Evolutionary conservation across 1,284 basidiomycete genomes (phyloP).

Genomic region (Macrocystidia cucumis): DNA sequence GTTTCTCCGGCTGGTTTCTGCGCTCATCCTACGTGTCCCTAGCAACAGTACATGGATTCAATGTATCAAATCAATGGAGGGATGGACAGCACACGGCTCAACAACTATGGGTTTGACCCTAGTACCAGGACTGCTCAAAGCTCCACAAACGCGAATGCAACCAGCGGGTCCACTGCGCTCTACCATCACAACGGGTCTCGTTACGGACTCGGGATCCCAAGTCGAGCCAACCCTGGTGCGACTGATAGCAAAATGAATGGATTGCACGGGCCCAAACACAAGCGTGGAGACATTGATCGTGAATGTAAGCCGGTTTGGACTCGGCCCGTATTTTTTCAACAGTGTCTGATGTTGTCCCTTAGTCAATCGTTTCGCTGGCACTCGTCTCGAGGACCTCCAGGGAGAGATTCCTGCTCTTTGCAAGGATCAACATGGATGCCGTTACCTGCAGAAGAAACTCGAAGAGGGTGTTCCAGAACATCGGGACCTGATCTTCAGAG

Average conservation of each 20-base stretch:
- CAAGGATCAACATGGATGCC: conserved; percentile 99
- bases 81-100: conserved; percentile 48
- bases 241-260: conserved; percentile 78
- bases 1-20: conserved; percentile 8
- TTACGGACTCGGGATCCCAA: conserved; percentile 59
- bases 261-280: conserved; percentile 86
- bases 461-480: conserved; percentile 94
- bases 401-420: conserved; percentile 92
- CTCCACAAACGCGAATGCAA: conserved; percentile 27
- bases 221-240: conserved; percentile 36
- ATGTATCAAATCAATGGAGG: conserved; percentile 47
- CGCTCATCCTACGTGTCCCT: conserved; percentile 4
- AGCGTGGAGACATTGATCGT: conserved; percentile 88
- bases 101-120: conserved; percentile 58
- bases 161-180: conserved; percentile 69
- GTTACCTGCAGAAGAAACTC: conserved; percentile 98
- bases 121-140: conserved; percentile 26
- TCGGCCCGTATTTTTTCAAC: background rate
- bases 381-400: conserved; percentile 90
- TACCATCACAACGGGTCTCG: conserved; percentile 76
- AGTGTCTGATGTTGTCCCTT: conserved; percentile 6
- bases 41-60: conserved; percentile 51
- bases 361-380: conserved; percentile 95
- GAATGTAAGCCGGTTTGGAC: conserved; percentile 45
- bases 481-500: conserved; percentile 98